Conservation (phyloP, 139 green algal species). For the Volvox africanus region DNA sequence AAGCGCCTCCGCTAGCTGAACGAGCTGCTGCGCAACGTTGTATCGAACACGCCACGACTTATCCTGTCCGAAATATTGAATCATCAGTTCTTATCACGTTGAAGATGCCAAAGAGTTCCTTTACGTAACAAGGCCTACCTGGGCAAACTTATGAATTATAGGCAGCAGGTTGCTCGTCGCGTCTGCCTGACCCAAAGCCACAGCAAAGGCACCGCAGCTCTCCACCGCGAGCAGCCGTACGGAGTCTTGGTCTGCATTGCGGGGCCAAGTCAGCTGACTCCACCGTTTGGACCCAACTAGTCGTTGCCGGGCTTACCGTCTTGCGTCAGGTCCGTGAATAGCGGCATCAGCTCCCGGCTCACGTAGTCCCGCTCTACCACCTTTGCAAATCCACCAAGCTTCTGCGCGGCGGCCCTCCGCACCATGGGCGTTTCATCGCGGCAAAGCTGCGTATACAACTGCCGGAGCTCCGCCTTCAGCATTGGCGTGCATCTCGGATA, state of each 20-base stretch:
- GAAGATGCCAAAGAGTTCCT: not conserved
- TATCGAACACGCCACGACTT: conserved; percentile 99
- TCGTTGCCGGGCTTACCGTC: conserved; percentile 78
- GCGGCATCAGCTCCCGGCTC: conserved; percentile 86
- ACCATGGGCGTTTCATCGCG: conserved; percentile 99
- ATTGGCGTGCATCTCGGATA: conserved; percentile 73
- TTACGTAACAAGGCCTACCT: conserved; percentile 61
- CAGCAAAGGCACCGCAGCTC: conserved; percentile 87
- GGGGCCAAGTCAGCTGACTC: not conserved
- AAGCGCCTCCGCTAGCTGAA: conserved; percentile 87
- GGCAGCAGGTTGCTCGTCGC: conserved; percentile 83
- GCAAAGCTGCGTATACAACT: conserved; percentile 86
- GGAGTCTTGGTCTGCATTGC: conserved; percentile 93
- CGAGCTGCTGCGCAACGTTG: conserved; percentile 94
- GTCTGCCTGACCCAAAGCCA: conserved; percentile 82
- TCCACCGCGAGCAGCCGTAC: conserved; percentile 97
- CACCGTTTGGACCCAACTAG: not conserved
- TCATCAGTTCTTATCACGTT: not conserved
- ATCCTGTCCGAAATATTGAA: conserved; percentile 73
- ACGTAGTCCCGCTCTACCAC: conserved; percentile 83
- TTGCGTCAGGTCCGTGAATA: conserved; percentile 91
- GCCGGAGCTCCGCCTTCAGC: conserved; percentile 80
- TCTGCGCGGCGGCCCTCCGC: conserved; percentile 87
- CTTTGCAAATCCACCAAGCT: conserved; percentile 89
- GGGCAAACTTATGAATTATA: conserved; percentile 89